A percentile compares a stretch with the other conserved stretches of the same genome.
phyloP scores from a whole-genome alignment of 2,329 filamentous ascomycete species.

The Apiospora hydei region DNA sequence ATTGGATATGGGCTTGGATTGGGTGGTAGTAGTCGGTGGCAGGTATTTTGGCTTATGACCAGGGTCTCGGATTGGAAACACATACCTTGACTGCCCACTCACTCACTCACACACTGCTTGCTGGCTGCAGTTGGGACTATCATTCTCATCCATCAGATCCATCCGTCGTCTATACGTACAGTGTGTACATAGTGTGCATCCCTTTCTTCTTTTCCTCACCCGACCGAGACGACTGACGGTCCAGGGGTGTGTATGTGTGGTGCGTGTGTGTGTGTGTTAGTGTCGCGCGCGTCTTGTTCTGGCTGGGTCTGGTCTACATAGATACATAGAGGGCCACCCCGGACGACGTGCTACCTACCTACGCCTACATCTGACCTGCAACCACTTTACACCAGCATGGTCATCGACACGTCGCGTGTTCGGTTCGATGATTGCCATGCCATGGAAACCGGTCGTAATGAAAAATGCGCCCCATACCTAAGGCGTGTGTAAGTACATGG shows the following conservation, averaged over 20 bases:
- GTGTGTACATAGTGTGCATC: constrained; percentile 17
- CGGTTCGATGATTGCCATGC: constrained; percentile 10
- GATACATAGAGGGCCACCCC: not conserved
- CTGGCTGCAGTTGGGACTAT: not conserved
- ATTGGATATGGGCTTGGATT: not conserved
- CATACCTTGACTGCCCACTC: not conserved
- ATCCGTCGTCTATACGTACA: not conserved
- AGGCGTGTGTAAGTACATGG: not conserved
- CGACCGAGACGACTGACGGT: constrained; percentile 13
- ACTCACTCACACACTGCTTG: not conserved
- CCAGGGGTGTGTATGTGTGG: not conserved
- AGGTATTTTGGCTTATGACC: constrained; percentile 15
- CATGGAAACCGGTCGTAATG: constrained; percentile 12
- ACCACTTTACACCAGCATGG: constrained; percentile 20
- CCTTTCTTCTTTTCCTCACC: not conserved
- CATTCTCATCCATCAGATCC: too few relatives aligned
- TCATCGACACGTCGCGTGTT: constrained; percentile 18
- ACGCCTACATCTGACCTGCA: constrained; percentile 4
- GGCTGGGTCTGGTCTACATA: constrained; percentile 5
- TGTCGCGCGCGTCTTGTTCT: not conserved
- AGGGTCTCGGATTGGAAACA: constrained; percentile 16
- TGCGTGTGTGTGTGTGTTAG: not conserved
- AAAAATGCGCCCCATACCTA: constrained; percentile 3
- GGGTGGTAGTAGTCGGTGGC: not conserved
- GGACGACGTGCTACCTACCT: not conserved